A percentile compares a stretch with the other conserved stretches of the same genome.
These are phyloP conservation scores for Pythium guiyangense DNA, from an alignment of 352 stramenopile species.

Conservation along the genomic window DNA sequence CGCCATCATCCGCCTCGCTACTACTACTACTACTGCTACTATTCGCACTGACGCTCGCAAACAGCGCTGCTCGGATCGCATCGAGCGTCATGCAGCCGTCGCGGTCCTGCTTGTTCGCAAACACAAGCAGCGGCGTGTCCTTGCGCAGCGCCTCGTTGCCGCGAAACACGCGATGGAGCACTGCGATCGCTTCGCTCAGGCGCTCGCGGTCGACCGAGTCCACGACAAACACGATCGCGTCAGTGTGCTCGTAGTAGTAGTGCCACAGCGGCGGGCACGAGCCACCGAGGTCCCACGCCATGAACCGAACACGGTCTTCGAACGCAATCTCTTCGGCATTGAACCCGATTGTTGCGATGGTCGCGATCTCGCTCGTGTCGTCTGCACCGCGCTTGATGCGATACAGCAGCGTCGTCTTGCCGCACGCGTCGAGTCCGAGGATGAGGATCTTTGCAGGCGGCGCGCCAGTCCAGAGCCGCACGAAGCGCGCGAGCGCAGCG, in stretches of 20 bases:
- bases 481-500: too few species aligned
- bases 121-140: slow-evolving; percentile 1
- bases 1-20: too few species aligned
- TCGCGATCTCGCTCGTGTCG: slow-evolving; percentile 1
- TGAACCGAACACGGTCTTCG: slow-evolving; percentile 7
- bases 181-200: slow-evolving; percentile 15
- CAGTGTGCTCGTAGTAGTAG: slow-evolving; percentile 30
- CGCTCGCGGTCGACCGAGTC: slow-evolving; percentile 20
- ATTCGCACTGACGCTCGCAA: too few species aligned
- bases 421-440: slow-evolving; percentile 21
- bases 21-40: too few species aligned
- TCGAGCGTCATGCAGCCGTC: neutral
- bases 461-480: neutral
- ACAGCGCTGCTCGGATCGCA: neutral
- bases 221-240: slow-evolving; percentile 24
- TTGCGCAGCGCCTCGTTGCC: slow-evolving; percentile 9
- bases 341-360: slow-evolving; percentile 25
- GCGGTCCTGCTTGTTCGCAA: slow-evolving; percentile 11
- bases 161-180: slow-evolving; percentile 17
- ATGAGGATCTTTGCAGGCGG: slow-evolving; percentile 15
- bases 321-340: slow-evolving; percentile 19
- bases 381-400: slow-evolving; percentile 15
- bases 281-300: slow-evolving; percentile 16
- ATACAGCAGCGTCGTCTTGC: slow-evolving; percentile 28
- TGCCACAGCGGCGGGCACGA: slow-evolving; percentile 20